Conservation (phyloP, 306 rosid genomes). For the Ormosia emarginata region DNA sequence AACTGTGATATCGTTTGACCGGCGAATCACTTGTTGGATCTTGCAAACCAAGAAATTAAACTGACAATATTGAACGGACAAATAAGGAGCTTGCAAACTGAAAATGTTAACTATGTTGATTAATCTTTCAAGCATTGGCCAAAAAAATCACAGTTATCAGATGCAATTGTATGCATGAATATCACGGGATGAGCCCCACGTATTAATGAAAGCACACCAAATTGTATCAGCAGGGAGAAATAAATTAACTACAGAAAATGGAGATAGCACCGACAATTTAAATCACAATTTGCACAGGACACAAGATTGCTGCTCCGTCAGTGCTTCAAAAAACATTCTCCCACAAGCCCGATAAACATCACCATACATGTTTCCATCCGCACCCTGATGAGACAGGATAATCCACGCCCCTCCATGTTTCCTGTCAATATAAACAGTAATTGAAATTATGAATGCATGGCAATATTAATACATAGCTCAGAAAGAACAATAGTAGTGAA, state of each 20-base stretch:
- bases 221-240: constrained; percentile 19
- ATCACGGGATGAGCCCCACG: constrained; percentile 14
- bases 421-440: constrained; percentile 21
- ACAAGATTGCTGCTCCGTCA: constrained; percentile 16
- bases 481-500: neutral
- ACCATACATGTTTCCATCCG: constrained; percentile 1
- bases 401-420: constrained; percentile 5
- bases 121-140: constrained; percentile 40
- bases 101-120: constrained; percentile 24
- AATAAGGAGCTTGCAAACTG: constrained; percentile 4
- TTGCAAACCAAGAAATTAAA: neutral
- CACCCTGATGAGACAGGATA: constrained; percentile 2
- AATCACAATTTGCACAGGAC: constrained; percentile 24
- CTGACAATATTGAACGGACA: neutral
- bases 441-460: neutral
- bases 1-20: neutral
- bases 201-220: constrained; percentile 11
- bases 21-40: neutral
- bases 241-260: constrained; percentile 3
- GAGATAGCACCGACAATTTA: constrained; percentile 19
- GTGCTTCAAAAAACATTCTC: constrained; percentile 29
- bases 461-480: neutral
- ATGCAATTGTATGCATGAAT: constrained; percentile 37
- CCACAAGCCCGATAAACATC: constrained; percentile 19
- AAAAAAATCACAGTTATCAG: constrained; percentile 21